Conservation (phyloP, 768 basidiomycete genomes). For the Tephrocybe sp. region DNA sequence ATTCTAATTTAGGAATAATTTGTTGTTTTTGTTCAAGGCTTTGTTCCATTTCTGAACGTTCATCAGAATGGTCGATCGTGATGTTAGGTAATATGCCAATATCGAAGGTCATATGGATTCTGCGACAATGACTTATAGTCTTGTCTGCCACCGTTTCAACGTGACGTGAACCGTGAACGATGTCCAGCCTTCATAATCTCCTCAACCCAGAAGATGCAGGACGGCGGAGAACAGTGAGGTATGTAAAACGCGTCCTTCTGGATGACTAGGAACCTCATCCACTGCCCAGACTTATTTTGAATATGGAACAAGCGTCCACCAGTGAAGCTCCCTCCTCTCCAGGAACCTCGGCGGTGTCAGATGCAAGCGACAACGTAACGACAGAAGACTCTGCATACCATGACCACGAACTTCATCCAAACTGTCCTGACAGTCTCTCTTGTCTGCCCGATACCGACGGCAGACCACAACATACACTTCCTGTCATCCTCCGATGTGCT, state of each 20-base stretch:
- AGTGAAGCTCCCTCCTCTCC: slow-evolving; percentile 31
- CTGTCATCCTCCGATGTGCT: slow-evolving; percentile 81
- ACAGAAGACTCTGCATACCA: slow-evolving; percentile 25
- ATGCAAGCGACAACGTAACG: slow-evolving; percentile 28
- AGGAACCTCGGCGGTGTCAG: slow-evolving; percentile 30
- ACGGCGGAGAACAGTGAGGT: slow-evolving; percentile 42
- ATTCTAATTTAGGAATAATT: slow-evolving; percentile 12
- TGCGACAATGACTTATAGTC: slow-evolving; percentile 28
- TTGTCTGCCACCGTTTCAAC: slow-evolving; percentile 24
- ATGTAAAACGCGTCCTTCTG: slow-evolving; percentile 20
- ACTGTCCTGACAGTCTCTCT: slow-evolving; percentile 75
- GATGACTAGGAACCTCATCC: slow-evolving; percentile 17
- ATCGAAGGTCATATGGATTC: slow-evolving; percentile 6
- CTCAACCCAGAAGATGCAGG: slow-evolving; percentile 51
- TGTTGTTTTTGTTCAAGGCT: background rate
- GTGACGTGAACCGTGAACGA: too few species aligned
- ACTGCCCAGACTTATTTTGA: slow-evolving; percentile 25
- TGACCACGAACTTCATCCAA: slow-evolving; percentile 61
- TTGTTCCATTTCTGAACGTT: slow-evolving; percentile 15
- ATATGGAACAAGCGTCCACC: slow-evolving; percentile 26
- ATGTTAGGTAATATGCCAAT: slow-evolving; percentile 21
- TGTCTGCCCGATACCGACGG: slow-evolving; percentile 80
- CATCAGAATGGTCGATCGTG: slow-evolving; percentile 18
- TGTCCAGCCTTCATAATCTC: slow-evolving; percentile 58
- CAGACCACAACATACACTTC: slow-evolving; percentile 81